These are phyloP conservation scores for Trichosanthes truncata DNA, from an alignment of 306 rosid species.

Conservation along the genomic window DNA sequence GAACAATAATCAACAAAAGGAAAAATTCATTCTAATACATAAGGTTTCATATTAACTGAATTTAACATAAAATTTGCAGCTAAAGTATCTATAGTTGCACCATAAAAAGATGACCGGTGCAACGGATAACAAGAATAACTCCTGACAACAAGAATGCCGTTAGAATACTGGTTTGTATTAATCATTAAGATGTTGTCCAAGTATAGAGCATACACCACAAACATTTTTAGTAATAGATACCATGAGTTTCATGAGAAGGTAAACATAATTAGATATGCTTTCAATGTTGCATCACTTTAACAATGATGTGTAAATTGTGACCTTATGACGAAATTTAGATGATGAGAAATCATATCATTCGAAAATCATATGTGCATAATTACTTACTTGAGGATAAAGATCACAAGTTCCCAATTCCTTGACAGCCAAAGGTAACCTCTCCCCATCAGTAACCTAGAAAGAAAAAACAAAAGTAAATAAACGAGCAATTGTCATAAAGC, in stretches of 20 bases:
- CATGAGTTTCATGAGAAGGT: neutral
- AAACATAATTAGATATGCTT: neutral
- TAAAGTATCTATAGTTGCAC: neutral
- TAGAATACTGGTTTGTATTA: neutral
- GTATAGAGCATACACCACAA: neutral
- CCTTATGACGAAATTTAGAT: neutral
- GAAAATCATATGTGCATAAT: neutral
- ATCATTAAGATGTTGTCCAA: neutral
- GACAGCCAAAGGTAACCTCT: slow-evolving; percentile 84
- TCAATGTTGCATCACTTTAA: neutral
- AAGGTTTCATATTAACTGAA: neutral
- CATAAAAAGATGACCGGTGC: neutral
- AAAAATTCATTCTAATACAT: neutral
- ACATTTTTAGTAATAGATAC: neutral
- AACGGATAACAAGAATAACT: neutral
- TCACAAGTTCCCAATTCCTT: slow-evolving; percentile 98
- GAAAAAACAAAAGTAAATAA: neutral
- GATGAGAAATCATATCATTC: neutral
- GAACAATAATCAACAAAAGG: neutral
- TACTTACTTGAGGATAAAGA: slow-evolving; percentile 88
- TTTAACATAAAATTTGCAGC: neutral
- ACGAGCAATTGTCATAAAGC: neutral
- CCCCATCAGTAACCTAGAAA: slow-evolving; percentile 82
- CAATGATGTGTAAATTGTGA: neutral
- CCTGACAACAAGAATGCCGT: neutral